Percentiles rank a stretch among this genome's conserved stretches.
Conservation (phyloP, 2,329 filamentous ascomycete species). For the Zymoseptoria brevis region DNA sequence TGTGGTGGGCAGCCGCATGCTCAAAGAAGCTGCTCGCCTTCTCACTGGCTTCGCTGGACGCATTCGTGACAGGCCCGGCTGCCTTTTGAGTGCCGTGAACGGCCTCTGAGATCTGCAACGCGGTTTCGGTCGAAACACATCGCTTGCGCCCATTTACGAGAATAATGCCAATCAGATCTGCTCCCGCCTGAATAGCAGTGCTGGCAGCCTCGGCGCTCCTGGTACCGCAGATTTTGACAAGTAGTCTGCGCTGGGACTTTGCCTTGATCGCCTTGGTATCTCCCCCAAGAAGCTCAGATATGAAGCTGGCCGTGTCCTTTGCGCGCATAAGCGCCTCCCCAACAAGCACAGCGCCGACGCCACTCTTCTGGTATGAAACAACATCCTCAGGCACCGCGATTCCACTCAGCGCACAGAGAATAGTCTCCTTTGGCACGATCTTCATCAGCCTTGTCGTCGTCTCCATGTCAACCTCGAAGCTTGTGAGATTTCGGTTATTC, state of each 20-base stretch:
- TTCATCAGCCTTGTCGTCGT: constrained; percentile 59
- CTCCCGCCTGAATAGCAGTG: constrained; percentile 74
- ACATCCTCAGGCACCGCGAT: constrained; percentile 88
- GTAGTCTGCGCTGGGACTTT: constrained; percentile 36
- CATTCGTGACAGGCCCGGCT: constrained; percentile 15
- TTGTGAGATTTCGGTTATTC: constrained; percentile 94
- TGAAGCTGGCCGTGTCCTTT: constrained; percentile 72
- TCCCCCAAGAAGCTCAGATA: constrained; percentile 68
- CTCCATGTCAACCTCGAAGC: constrained; percentile 89
- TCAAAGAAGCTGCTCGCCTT: constrained; percentile 64
- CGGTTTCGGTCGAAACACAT: constrained; percentile 69
- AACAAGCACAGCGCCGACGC: constrained; percentile 86
- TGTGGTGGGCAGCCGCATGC: constrained; percentile 39
- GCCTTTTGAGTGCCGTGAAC: constrained; percentile 53
- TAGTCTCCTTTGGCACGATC: constrained; percentile 75
- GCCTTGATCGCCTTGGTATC: constrained; percentile 25
- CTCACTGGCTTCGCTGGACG: constrained; percentile 11
- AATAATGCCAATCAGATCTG: constrained; percentile 89
- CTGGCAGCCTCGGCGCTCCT: constrained; percentile 71
- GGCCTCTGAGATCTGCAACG: constrained; percentile 68
- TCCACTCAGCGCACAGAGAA: constrained; percentile 88
- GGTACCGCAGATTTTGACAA: constrained; percentile 95
- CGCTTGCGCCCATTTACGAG: constrained; percentile 74
- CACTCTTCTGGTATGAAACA: constrained; percentile 74
- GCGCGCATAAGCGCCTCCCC: constrained; percentile 95